A percentile compares a stretch with the other conserved stretches of the same genome.
Conservation (phyloP, 345 rosid genomes). For the Citrus glauca region DNA sequence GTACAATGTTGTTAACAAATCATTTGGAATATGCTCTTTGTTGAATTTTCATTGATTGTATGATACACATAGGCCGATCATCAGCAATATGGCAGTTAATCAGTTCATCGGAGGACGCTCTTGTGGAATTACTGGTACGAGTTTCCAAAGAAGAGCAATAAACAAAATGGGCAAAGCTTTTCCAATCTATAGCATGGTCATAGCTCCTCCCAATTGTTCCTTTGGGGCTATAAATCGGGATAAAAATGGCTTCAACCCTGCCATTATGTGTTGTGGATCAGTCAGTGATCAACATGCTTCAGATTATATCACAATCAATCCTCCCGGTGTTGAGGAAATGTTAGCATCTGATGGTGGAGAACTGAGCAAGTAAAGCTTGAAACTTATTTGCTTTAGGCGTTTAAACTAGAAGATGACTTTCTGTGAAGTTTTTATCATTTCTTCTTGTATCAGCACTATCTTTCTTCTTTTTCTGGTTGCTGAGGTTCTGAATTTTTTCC, state of each 20-base stretch:
- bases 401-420: neutral
- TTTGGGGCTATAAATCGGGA: neutral
- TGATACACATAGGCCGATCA: neutral
- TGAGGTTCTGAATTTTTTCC: neutral
- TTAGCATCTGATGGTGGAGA: constrained; percentile 11
- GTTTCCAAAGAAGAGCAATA: constrained; percentile 4
- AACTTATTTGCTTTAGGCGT: neutral
- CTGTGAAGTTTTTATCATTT: neutral
- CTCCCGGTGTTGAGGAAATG: constrained; percentile 5
- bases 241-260: constrained; percentile 6
- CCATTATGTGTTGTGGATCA: constrained; percentile 22
- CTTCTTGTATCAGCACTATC: neutral
- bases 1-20: neutral
- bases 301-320: constrained; percentile 8
- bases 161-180: constrained; percentile 7
- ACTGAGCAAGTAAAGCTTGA: constrained; percentile 16
- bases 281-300: constrained; percentile 16
- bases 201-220: neutral
- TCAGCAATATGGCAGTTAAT: constrained; percentile 10
- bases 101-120: constrained; percentile 13
- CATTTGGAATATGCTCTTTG: neutral
- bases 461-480: neutral
- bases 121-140: constrained; percentile 1
- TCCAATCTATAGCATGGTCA: neutral
- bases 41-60: neutral